Evolutionary conservation across 176 grass and related monocot species (phyloP), one percentile per base, ranked within the genome.

Genomic region (Zoysia pacifica): DNA sequence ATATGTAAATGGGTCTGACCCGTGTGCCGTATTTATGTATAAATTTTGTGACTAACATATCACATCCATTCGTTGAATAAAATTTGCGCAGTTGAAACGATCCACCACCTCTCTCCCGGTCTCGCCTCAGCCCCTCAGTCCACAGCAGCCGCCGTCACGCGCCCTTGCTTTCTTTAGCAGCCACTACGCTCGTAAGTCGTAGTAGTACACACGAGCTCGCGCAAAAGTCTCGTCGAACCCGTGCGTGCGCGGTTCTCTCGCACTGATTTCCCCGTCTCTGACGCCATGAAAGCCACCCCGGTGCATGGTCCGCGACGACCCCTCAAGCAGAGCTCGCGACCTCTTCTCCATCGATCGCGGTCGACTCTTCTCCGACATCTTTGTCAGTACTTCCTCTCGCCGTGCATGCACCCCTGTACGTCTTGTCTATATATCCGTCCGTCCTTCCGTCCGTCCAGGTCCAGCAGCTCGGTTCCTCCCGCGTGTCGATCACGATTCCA

Each of bases 231-330:
- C 38, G 4, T 28, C 16, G 4, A 9, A 8, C 51, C 66, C 5
- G 65, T 35, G 56, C 78, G 65, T 69, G 78, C 77, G 50, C 15
- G 77, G 65, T 69, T 40, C 36, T 0, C 36, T 71, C n/a, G 18
- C 50, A 28, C 28, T 14, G 5, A 41, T 78, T 84, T 85, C 67
- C 64, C 36, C 7, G 16, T 62, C 48, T 55, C 65, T 62, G 65
- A 77, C 56, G 41, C 50, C 74, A 84, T 5, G 82, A 77, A 62
- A 84, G 73, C 36, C 62, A 62, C 73, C 45, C 13, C 12, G 14
- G 28, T 28, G 28, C 28, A 28, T 37, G 7, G 35, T 11, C 45
- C 46, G 74, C 49, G 44, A 64, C 62, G 9, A 35, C 54, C 52
- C 54, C 52, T 19, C 67, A 50, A n/a, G 4, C 42, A 10, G 16